Conservation (phyloP, 805 yeast species). For the Metschnikowia matae region DNA sequence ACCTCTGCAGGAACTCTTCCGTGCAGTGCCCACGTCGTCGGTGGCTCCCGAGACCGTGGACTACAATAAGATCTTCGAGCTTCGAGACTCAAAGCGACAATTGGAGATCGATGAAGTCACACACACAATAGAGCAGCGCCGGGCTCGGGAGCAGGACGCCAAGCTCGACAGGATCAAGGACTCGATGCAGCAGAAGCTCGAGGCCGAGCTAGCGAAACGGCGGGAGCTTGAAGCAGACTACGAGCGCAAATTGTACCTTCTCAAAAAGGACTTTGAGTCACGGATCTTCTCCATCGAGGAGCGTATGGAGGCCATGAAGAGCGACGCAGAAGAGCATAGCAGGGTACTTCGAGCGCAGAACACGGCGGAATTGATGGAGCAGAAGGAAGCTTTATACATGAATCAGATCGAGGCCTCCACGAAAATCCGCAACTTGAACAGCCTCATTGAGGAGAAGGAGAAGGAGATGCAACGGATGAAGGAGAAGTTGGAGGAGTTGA, state of each 20-base stretch:
- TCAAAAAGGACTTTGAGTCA: constrained; percentile 8
- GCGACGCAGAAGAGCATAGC: constrained; percentile 3
- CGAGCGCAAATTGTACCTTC: constrained; percentile 11
- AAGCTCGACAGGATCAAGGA: not conserved
- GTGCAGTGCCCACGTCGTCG: not conserved
- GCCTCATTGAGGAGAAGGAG: not conserved
- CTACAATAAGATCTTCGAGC: not conserved
- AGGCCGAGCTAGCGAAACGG: constrained; percentile 1
- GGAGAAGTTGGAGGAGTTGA: not conserved
- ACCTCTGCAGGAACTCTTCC: not conserved
- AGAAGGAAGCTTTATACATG: not conserved
- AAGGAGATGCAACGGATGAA: not conserved
- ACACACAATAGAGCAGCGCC: not conserved
- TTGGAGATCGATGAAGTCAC: not conserved
- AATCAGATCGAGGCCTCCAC: not conserved
- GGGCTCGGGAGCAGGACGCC: not conserved
- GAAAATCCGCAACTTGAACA: constrained; percentile 1
- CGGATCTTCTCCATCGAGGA: constrained; percentile 3
- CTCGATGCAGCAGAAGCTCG: constrained; percentile 1
- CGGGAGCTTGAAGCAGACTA: constrained; percentile 3
- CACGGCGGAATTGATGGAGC: constrained; percentile 1
- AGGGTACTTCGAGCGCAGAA: not conserved
- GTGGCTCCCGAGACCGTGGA: not conserved
- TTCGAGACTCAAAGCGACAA: not conserved
- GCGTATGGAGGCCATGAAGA: constrained; percentile 3